These are phyloP conservation scores for Colletotrichum zoysiae DNA, from an alignment of 2,329 filamentous ascomycete genomes.

Conservation along the genomic window DNA sequence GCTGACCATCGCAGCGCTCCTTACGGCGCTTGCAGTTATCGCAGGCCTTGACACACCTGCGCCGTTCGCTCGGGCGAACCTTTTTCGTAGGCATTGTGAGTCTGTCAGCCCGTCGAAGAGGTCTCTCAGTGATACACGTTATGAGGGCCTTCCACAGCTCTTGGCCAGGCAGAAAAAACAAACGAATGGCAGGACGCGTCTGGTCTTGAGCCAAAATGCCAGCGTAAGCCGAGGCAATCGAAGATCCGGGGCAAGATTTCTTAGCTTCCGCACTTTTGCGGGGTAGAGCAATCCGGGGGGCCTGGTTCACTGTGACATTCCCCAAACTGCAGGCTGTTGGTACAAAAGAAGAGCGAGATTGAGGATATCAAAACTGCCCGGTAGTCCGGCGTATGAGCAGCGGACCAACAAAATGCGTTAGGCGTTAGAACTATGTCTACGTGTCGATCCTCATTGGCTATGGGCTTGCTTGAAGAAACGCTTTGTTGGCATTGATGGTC, in stretches of 20 bases:
- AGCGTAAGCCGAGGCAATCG: not conserved
- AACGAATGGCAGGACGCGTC: conserved; percentile 4
- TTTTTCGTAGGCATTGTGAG: conserved; percentile 43
- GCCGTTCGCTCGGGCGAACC: conserved; percentile 44
- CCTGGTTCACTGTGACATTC: conserved; percentile 19
- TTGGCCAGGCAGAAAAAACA: not conserved
- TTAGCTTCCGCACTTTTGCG: conserved; percentile 11
- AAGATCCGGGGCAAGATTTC: not conserved
- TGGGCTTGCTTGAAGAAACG: conserved; percentile 24
- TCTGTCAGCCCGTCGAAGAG: not conserved
- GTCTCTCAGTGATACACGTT: not conserved
- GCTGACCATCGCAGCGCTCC: conserved; percentile 48
- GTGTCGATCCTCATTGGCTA: conserved; percentile 5
- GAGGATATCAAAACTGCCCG: not conserved
- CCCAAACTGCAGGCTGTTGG: conserved; percentile 9
- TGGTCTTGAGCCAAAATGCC: not conserved
- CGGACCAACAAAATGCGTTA: not conserved
- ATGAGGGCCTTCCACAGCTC: not conserved
- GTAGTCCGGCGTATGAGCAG: not conserved
- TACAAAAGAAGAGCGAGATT: not conserved
- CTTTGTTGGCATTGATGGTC: not conserved
- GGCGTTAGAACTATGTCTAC: not conserved
- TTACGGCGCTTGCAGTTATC: conserved; percentile 48
- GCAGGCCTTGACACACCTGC: conserved; percentile 47
- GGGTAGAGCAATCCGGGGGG: conserved; percentile 10